phyloP scores from a whole-genome alignment of 257 asterid genomes.

The Rhazya stricta region DNA sequence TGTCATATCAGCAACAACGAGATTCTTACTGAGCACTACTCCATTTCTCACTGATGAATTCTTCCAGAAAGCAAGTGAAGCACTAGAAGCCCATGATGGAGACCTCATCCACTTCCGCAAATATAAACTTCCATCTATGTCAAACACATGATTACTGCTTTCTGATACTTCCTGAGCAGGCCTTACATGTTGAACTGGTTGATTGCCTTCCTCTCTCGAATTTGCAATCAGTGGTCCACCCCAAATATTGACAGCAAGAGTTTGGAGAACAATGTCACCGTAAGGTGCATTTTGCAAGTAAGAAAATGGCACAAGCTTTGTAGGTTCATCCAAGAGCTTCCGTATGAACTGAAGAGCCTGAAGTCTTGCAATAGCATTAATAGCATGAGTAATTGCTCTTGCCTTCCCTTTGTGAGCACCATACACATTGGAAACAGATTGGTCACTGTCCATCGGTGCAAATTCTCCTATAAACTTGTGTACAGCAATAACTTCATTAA shows the following conservation, averaged over 20 bases:
- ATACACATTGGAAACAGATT: slow-evolving; percentile 48
- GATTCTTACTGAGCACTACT: slow-evolving; percentile 67
- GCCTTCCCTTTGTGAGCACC: slow-evolving; percentile 77
- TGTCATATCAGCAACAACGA: slow-evolving; percentile 61
- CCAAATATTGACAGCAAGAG: slow-evolving; percentile 90
- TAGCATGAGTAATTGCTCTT: slow-evolving; percentile 53
- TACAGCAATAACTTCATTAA: slow-evolving; percentile 61
- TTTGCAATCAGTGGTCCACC: slow-evolving; percentile 66
- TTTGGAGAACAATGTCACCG: slow-evolving; percentile 73
- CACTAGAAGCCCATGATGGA: slow-evolving; percentile 67
- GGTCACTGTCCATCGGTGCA: slow-evolving; percentile 70
- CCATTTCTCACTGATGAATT: slow-evolving; percentile 44
- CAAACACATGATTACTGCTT: slow-evolving; percentile 46
- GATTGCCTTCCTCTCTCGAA: slow-evolving; percentile 25
- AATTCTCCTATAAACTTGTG: slow-evolving; percentile 67
- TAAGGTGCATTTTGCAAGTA: slow-evolving; percentile 68
- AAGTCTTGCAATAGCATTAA: slow-evolving; percentile 69
- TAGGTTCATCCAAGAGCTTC: slow-evolving; percentile 78
- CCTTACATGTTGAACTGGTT: slow-evolving; percentile 22
- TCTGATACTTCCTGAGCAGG: slow-evolving; percentile 40
- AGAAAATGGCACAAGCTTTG: slow-evolving; percentile 71
- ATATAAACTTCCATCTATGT: slow-evolving; percentile 85
- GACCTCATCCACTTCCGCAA: slow-evolving; percentile 89
- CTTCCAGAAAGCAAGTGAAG: slow-evolving; percentile 80
- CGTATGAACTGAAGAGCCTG: slow-evolving; percentile 78